Evolutionary conservation across 148 eudicot species (phyloP), one percentile per base, ranked within the genome.

Genomic region (Rhododendron kiyosumense): DNA sequence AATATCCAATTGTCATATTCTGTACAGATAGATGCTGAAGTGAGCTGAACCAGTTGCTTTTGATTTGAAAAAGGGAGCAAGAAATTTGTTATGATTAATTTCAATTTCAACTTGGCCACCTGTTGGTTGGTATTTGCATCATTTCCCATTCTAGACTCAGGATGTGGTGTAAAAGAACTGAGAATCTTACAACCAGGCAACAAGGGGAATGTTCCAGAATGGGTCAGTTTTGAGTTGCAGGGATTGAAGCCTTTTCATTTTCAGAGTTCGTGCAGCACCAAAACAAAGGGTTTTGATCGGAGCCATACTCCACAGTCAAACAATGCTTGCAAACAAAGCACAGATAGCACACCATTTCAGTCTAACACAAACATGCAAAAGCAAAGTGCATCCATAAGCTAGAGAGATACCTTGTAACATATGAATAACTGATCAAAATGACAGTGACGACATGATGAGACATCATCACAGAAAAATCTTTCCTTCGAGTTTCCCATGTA

Each of bases 401-500:
- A 24, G 2, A 86, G 83, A 45, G 83, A 81, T 94, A 97, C 99
- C 99, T 89, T 7, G 94, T 80, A 52, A 93, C 81, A 88, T 95
- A 97, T 43, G 99, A 97, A 87, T 86, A 91, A 78, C 94, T 87
- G 61, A 97, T 95, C 86, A 95, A 89, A 84, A 94, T 69, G 84
- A 97, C 98, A 83, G 99, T 97, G 87, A 97, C 87, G 54, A 97
- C 88, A 91, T 97, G 99, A 88, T 97, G 98, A 87, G 99, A 92
- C 99, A 97, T 94, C 99, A 97, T 97, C 82, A 97, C 99, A 61
- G 95, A 82, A 82, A 97, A 97, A 89, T 97, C 99, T 81, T 94
- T 97, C 87, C 99, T 88, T 77, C 99, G 92, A 43, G 99, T 97
- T 92, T 97, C 99, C 99, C 99, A 97, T 41, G 89, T 86, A 57